Evolutionary conservation across 73 alveolate genomes (phyloP), one percentile per base, ranked within the genome.

Genomic region (Symbiodinium natans): DNA sequence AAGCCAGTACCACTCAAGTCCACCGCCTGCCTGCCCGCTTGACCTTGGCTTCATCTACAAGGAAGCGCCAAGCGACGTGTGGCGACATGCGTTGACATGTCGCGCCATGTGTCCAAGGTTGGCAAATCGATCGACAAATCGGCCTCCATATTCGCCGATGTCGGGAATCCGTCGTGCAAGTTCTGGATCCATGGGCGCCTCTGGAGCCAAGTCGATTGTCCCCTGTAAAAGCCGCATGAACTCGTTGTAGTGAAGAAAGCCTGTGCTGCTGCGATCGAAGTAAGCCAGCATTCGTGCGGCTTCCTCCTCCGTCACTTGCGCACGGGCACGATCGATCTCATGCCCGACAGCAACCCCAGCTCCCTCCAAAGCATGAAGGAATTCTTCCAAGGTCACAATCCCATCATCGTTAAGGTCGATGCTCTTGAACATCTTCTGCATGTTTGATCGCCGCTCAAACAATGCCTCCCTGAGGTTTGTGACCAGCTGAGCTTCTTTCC

Each of bases 351-450:
- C 95, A 23, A 89, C 95, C 3, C 95, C 95, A 19, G 95, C 95
- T 40, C 95, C 95, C 27, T 89, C 95, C 86, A 89, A 41, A 29
- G 95, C 95, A n/a, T 89, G 95, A n/a, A 89, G 95, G 25, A 89
- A 89, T 46, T 89, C 95, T 39, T 89, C 95, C 25, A 89, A 43
- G 34, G 95, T 89, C 56, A 89, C 95, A 25, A 89, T 41, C 9
- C 95, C 95, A 40, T 89, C 95, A 29, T 89, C 95, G 33, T 89
- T 89, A 71, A 89, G 73, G 48, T 89, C 95, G 11, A 89, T 56
- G 43, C 95, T 89, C 43, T 89, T 89, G 95, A 89, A 89, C 95
- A 89, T 89, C 46, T 89, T 89, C 73, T 89, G 95, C 95, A 89
- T 89, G 95, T 89, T 89, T 42, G 95, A 89, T 54, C 95, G 73